Evolutionary conservation across 805 yeast genomes (phyloP).

Genomic region (Lipomyces starkeyi): DNA sequence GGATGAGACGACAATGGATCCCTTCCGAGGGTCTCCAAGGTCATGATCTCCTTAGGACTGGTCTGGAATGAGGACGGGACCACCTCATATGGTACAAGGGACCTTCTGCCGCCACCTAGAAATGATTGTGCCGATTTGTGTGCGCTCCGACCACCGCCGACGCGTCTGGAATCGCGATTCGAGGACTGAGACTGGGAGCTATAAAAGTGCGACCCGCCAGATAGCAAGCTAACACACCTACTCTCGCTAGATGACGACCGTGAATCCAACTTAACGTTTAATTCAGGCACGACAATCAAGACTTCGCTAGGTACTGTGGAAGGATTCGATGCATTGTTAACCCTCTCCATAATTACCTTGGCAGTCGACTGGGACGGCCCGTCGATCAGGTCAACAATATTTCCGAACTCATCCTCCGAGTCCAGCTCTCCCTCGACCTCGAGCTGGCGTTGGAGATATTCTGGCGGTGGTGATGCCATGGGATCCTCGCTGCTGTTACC

Average conservation of each 20-base stretch:
- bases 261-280: background rate
- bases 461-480: background rate
- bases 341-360: background rate
- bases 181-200: background rate
- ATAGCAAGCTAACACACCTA: background rate
- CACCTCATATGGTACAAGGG: background rate
- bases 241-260: background rate
- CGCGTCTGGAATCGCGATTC: background rate
- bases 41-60: background rate
- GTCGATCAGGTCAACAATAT: background rate
- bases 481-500: background rate
- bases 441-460: slow-evolving; percentile 1
- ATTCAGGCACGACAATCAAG: background rate
- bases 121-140: background rate
- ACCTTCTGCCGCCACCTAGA: background rate
- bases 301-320: background rate
- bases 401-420: background rate
- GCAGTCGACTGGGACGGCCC: background rate
- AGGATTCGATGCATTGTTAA: background rate
- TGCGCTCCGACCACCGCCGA: background rate
- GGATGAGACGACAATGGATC: background rate
- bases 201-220: background rate
- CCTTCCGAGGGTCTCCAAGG: background rate
- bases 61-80: background rate
- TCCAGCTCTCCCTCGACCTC: background rate